phyloP scores from a whole-genome alignment of 2,329 filamentous ascomycete genomes.

The Aspergillus sp. region DNA sequence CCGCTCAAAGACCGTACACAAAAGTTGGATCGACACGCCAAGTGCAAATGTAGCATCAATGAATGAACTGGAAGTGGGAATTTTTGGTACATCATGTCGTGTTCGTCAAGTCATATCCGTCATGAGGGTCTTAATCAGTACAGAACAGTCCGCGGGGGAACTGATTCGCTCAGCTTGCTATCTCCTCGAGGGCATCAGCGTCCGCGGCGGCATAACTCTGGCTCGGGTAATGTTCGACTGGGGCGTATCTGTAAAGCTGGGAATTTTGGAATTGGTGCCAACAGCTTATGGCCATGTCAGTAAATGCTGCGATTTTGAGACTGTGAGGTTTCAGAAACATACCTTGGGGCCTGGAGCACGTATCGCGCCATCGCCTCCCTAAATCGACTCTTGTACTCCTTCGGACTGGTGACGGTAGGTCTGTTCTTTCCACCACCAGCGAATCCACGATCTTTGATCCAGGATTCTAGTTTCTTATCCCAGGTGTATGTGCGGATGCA shows the following conservation, averaged over 20 bases:
- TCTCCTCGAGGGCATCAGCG: slow-evolving; percentile 24
- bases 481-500: slow-evolving; percentile 98
- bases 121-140: background rate
- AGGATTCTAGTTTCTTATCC: slow-evolving; percentile 99
- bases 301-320: background rate
- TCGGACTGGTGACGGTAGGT: slow-evolving; percentile 94
- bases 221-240: slow-evolving; percentile 28
- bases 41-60: background rate
- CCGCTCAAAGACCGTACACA: background rate
- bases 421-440: slow-evolving; percentile 76
- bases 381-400: slow-evolving; percentile 96
- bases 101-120: slow-evolving; percentile 15
- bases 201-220: slow-evolving; percentile 20
- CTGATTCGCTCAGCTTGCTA: background rate
- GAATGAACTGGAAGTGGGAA: background rate
- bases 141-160: background rate
- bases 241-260: slow-evolving; percentile 32
- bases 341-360: slow-evolving; percentile 55
- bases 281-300: slow-evolving; percentile 34
- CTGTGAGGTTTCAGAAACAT: slow-evolving; percentile 20
- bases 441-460: slow-evolving; percentile 96
- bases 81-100: slow-evolving; percentile 7
- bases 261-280: slow-evolving; percentile 49
- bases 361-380: slow-evolving; percentile 94
- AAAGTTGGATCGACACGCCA: background rate